Base-by-base conservation (phyloP, 2,329 filamentous ascomycete genomes). In the Fusarium torulosum region DNA sequence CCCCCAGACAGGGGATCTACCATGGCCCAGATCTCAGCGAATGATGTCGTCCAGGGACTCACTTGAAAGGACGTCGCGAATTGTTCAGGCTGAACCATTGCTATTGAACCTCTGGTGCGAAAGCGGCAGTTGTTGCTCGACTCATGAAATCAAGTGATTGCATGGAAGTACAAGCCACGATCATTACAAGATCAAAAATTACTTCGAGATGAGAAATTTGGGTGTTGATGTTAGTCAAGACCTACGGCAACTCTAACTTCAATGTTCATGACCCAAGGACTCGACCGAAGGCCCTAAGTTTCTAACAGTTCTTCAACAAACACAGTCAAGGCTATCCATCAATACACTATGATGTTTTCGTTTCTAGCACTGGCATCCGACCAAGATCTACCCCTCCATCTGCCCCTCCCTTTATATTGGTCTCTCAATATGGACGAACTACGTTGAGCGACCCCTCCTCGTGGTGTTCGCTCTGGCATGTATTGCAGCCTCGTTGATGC, bases 371-470 rank as follows among this genome's bases (percentile, higher is more conserved):
- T 44, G 54, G 42, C 60, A 29, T 58, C 51, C 60, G 45, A 64
- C 66, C 59, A 66, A 57, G 63, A 70, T 71, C 59, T 65, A 54
- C 69, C 72, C 74, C 74, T 74, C 69, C 69, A 71, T 69, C 46
- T 66, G 61, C 69, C 69, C 69, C 72, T 67, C 72, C 73, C 67
- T 68, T 73, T 63, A 66, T 52, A 37, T 47, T 66, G 50, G 53
- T 54, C 66, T 42, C 55, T 51, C 41, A 17, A 44, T 63, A 62
- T 71, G 65, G 66, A 72, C 75, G 67, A 78, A 77, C 76, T 71
- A 62, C 66, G 50, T 73, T 66, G 67, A 72, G 61, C 69, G 49
- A 51, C 66, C 69, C 67, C 59, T 70, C 71, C 76, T 66, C 76
- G 76, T 78, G 76, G 67, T 71, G 58, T 62, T 69, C 58, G 59